Evolutionary conservation across 192 early-diverging fungal genomes (phyloP), one percentile per base, ranked within the genome.

Genomic region (Rhizophlyctis rosea): DNA sequence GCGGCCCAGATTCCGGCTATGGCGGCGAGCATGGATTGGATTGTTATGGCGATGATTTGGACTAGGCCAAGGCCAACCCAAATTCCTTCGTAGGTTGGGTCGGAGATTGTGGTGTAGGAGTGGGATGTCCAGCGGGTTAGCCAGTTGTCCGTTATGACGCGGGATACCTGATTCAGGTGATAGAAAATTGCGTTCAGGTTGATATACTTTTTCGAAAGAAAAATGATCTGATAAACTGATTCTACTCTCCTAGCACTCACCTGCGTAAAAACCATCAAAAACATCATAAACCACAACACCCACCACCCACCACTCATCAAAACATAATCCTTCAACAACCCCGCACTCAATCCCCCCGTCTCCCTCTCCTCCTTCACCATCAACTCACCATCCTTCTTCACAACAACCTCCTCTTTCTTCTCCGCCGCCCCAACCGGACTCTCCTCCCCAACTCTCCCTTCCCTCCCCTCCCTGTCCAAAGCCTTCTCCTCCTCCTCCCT

Each of bases 31-130:
- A 72, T 61, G n/a, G 81, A 77, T 21, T 86, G 78, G 21, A 47
- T 39, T 35, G 83, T 78, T 0, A 82, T 76, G 34, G 86, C 88
- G 3, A 77, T 18, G 29, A 77, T 74, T 36, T 82, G 80, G 9
- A 74, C 73, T 0, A 63, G 62, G 3, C 78, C 77, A 7, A 86
- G 61, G 13, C 62, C 82, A 33, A 74, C 86, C 57, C 87, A 89
- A 2, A 86, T 75, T 11, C 81, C 74, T 11, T 87, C 57, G 52
- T 78, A 79, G 18, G 77, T 55, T 16, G 65, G 69, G 48, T 83
- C 78, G 16, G 73, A 44, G 65, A n/a, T n/a, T n/a, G n/a, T n/a
- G 59, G 3, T 49, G 47, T 58, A 34, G 28, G 1, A n/a, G n/a
- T n/a, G 24, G n/a, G 7, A 3, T 7, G 3, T 30, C 56, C 39